These are phyloP conservation scores for Blastobotrys chiropterorum DNA, from an alignment of 805 yeast species.

Conservation along the genomic window DNA sequence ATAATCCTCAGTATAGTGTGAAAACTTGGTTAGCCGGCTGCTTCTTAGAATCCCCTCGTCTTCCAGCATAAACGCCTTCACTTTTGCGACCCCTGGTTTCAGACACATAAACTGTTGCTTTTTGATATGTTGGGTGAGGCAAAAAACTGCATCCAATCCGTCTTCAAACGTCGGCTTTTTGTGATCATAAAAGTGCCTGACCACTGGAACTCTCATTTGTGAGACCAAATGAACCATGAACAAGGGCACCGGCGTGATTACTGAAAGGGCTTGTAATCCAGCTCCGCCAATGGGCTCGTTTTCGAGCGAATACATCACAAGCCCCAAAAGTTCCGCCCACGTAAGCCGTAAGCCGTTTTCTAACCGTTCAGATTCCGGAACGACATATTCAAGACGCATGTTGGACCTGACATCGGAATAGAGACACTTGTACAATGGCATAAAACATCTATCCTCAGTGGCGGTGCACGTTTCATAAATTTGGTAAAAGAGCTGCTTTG, in stretches of 20 bases:
- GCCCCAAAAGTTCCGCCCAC: background rate
- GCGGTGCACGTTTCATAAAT: background rate
- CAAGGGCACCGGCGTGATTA: background rate
- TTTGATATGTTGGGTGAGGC: background rate
- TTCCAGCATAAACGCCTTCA: background rate
- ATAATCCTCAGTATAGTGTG: background rate
- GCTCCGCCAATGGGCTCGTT: background rate
- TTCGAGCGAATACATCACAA: background rate
- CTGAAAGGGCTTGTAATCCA: background rate
- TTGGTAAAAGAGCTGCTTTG: background rate
- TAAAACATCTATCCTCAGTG: background rate
- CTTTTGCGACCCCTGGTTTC: background rate
- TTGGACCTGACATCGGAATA: background rate
- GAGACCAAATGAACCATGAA: background rate
- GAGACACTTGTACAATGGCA: background rate
- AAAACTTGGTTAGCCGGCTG: background rate
- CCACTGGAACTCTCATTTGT: background rate
- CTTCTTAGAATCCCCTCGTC: background rate
- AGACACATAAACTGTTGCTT: background rate
- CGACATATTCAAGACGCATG: background rate
- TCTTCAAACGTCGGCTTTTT: background rate
- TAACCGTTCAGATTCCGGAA: background rate
- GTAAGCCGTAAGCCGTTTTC: background rate
- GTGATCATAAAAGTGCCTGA: background rate
- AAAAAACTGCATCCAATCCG: background rate